Evolutionary conservation across 2,329 filamentous ascomycete species (phyloP), one percentile per base, ranked within the genome.

Genomic region (Xylaria sp.): DNA sequence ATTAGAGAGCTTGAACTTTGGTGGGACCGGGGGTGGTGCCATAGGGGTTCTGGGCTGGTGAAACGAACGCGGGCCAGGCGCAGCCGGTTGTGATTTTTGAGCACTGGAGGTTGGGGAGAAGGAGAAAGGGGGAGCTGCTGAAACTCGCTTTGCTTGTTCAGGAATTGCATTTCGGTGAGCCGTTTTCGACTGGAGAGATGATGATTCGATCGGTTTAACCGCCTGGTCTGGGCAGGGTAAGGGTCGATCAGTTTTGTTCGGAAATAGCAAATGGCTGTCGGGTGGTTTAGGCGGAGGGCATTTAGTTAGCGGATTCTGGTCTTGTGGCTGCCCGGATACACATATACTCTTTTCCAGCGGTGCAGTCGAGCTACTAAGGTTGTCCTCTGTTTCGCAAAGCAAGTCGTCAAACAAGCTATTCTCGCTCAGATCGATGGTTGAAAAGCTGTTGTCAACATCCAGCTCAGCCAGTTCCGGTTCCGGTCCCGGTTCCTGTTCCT

Each of bases 21-120:
- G 74, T 8, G 75, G 75, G 30, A 69, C 30, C 14, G 73, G 70
- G 53, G 75, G 74, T 24, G 73, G 74, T 36, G 69, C 72, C 74
- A 77, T 77, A 11, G 71, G 57, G 2, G 67, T 75, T 62, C 60
- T 72, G 4, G 70, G 68, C 24, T 66, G 60, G 32, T 55, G 66
- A 54, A 71, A 73, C 17, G 71, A 56, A 21, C 56, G 69, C 24
- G 65, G 57, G 32, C 27, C 47, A 5, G 61, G 57, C 36, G 30
- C 32, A 51, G 53, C n/a, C 30, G 69, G 56, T 39, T 55, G 55
- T 4, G 61, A 61, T 39, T 42, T 56, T 50, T 21, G 64, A 27
- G 53, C n/a, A 39, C 53, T 65, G n/a, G 32, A 57, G 14, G 56
- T 17, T 9, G 57, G 42, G 36, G 64, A 64, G 4, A 68, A 21